Conservation (phyloP, 2,329 filamentous ascomycete genomes). For the Trichoderma sp. region DNA sequence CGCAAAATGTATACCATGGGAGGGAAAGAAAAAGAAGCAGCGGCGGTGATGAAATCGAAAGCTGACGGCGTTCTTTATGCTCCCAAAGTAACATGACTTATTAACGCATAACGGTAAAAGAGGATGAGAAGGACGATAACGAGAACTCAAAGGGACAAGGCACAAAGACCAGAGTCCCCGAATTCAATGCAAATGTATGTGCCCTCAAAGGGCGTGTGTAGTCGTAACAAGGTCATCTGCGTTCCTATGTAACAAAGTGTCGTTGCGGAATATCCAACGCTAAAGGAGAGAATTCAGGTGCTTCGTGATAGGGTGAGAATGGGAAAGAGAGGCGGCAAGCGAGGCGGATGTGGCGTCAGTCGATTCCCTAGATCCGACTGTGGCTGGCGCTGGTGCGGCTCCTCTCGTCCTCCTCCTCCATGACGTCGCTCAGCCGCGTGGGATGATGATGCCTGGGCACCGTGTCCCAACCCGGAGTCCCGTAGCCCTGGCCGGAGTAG, state of each 20-base stretch:
- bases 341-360: slow-evolving; percentile 23
- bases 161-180: neutral
- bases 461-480: slow-evolving; percentile 72
- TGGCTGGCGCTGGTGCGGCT: slow-evolving; percentile 73
- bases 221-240: slow-evolving; percentile 17
- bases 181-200: slow-evolving; percentile 18
- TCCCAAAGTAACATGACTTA: slow-evolving; percentile 21
- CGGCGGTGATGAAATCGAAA: neutral
- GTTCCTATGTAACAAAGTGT: slow-evolving; percentile 15
- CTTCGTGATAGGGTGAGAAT: neutral
- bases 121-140: neutral
- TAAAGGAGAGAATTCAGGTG: slow-evolving; percentile 11
- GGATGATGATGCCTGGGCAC: slow-evolving; percentile 82
- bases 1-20: neutral
- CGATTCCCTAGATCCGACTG: slow-evolving; percentile 49
- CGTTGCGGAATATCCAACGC: slow-evolving; percentile 19
- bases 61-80: neutral
- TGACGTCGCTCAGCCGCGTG: slow-evolving; percentile 83
- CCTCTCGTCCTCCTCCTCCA: slow-evolving; percentile 81
- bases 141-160: neutral
- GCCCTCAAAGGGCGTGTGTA: neutral
- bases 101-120: neutral
- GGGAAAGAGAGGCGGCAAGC: neutral
- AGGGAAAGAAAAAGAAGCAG: neutral
- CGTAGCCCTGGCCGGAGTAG: slow-evolving; percentile 69